Conservation (phyloP, 2,329 filamentous ascomycete species). For the Paecilomyces fulvus region DNA sequence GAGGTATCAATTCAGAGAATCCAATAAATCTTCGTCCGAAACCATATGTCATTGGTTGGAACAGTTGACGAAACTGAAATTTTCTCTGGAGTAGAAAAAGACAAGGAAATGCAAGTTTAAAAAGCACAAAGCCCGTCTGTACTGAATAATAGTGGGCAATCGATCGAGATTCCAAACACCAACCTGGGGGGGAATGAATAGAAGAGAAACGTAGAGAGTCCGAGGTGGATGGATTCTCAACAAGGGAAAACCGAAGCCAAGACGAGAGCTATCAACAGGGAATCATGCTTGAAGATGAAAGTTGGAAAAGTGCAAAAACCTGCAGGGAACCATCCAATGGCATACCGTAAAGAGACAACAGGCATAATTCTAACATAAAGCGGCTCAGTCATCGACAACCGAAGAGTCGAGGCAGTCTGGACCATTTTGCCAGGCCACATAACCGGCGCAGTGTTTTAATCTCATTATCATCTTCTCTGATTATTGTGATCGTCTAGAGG, state of each 20-base stretch:
- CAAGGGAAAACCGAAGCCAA: not conserved
- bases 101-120: not conserved
- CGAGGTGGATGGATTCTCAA: not conserved
- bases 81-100: not conserved
- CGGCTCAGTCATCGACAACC: not conserved
- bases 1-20: not conserved
- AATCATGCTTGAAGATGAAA: not conserved
- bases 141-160: not conserved
- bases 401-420: not conserved
- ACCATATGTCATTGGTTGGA: not conserved
- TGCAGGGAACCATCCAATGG: not conserved
- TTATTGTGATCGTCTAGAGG: constrained; percentile 1
- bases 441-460: not conserved
- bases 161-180: not conserved
- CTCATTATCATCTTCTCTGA: not conserved
- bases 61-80: not conserved
- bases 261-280: not conserved
- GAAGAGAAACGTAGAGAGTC: not conserved
- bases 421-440: not conserved
- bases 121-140: not conserved
- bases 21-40: not conserved
- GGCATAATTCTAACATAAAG: not conserved
- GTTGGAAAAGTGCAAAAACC: not conserved
- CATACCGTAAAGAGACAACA: not conserved
- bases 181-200: not conserved